These are phyloP conservation scores for Trypanosoma vivax DNA, from an alignment of 208 protist genomes.

Conservation along the genomic window DNA sequence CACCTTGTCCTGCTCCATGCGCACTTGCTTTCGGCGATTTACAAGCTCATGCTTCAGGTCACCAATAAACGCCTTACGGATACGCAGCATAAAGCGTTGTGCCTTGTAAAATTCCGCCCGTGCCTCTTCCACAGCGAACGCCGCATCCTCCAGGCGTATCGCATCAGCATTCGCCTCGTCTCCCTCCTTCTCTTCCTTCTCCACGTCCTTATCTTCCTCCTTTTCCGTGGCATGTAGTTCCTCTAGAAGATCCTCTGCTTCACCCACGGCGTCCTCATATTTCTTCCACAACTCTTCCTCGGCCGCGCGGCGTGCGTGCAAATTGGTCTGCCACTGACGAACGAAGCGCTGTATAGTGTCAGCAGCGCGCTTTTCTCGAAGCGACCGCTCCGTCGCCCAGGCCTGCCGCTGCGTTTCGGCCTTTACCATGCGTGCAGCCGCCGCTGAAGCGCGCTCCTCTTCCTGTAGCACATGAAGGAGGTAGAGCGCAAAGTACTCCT, in stretches of 20 bases:
- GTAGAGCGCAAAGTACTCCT: slow-evolving; percentile 87
- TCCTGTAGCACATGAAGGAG: slow-evolving; percentile 83
- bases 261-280: slow-evolving; percentile 53
- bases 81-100: slow-evolving; percentile 64
- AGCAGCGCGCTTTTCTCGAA: slow-evolving; percentile 57
- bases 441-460: slow-evolving; percentile 40
- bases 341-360: slow-evolving; percentile 77
- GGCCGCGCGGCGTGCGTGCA: slow-evolving; percentile 27
- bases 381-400: slow-evolving; percentile 42
- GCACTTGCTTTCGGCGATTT: slow-evolving; percentile 42
- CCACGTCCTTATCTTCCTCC: background rate
- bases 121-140: slow-evolving; percentile 33
- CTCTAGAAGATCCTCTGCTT: slow-evolving; percentile 70
- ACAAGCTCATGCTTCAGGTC: slow-evolving; percentile 46
- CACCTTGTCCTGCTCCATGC: slow-evolving; percentile 32
- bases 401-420: slow-evolving; percentile 39
- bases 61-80: slow-evolving; percentile 58
- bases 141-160: slow-evolving; percentile 27
- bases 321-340: slow-evolving; percentile 21
- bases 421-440: slow-evolving; percentile 24
- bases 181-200: slow-evolving; percentile 2
- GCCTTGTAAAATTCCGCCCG: slow-evolving; percentile 53
- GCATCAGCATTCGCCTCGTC: slow-evolving; percentile 14
- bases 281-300: slow-evolving; percentile 41
- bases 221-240: slow-evolving; percentile 4